A percentile compares a stretch with the other conserved stretches of the same genome.
Evolutionary conservation across 192 early-diverging fungal species (phyloP).

Genomic region (Ambispora gerdemannii): DNA sequence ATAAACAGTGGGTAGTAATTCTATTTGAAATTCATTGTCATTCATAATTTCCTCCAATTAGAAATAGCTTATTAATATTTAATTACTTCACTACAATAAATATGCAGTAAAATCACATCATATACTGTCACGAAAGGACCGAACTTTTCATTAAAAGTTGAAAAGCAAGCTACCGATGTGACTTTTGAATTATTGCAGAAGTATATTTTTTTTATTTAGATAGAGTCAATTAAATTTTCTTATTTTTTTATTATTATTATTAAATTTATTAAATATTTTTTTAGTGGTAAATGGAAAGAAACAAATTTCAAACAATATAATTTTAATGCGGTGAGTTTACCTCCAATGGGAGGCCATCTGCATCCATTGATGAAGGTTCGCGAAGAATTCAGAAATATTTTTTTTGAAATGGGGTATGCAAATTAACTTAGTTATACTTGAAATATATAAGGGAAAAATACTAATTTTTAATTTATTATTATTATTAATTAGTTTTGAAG

Average conservation of each 20-base stretch:
- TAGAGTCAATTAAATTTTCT: background rate
- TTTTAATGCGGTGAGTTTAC: slow-evolving; percentile 86
- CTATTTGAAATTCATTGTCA: background rate
- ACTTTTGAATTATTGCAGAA: slow-evolving; percentile 87
- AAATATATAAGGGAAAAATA: no score
- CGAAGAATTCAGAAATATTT: slow-evolving; percentile 97
- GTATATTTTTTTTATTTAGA: no score
- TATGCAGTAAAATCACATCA: slow-evolving; percentile 64
- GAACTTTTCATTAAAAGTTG: slow-evolving; percentile 81
- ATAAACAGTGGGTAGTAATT: slow-evolving; percentile 56
- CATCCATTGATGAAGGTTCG: slow-evolving; percentile 99
- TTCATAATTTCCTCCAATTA: no score
- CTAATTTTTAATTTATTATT: slow-evolving; percentile 26
- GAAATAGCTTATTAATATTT: no score
- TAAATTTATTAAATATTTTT: slow-evolving; percentile 1
- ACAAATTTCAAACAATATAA: slow-evolving; percentile 99
- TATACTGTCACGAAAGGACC: slow-evolving; percentile 85
- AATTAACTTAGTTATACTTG: no score
- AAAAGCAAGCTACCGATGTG: slow-evolving; percentile 92
- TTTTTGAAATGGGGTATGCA: slow-evolving; percentile 98
- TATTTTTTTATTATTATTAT: background rate
- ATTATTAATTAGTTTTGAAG: slow-evolving; percentile 64
- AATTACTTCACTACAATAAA: no score
- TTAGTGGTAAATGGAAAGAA: slow-evolving; percentile 89
- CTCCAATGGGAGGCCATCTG: slow-evolving; percentile 80